Evolutionary conservation across 768 basidiomycete species (phyloP), one percentile per base, ranked within the genome.

Genomic region (Boletus insuetus): DNA sequence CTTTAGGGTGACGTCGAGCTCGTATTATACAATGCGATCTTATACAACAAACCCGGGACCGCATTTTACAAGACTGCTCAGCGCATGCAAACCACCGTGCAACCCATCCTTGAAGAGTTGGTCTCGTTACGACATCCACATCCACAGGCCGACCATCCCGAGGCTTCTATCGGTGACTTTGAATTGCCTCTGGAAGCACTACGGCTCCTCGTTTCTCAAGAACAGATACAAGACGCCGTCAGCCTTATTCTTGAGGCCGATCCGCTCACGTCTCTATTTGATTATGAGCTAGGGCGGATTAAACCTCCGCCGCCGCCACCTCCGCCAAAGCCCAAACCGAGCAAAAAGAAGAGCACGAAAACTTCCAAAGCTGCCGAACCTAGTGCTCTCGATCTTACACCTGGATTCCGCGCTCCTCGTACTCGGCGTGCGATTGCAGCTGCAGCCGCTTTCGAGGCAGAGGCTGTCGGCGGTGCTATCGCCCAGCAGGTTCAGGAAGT

Each of bases 31-130:
- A 99, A 98, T 62, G 95, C 95, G 2, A 80, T 91, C 42, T 69
- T 82, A 8, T 99, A 98, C 71, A 98, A 99, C 69, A 82, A 84
- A 58, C 73, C 82, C 0, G 87, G 84, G n/a, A 85, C 88, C 0
- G 59, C 78, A 0, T 85, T 85, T 66, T 82, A 91, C 73, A 87
- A 83, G 63, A 73, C 80, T 6, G 94, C 96, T 0, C 69, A 77
- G 16, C 75, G 82, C 39, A 83, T 97, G 56, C 80, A 82, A 64
- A 72, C 67, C 3, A 67, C 65, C 37, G 65, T 75, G 35, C 66
- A 67, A 20, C 73, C 76, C 1, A 67, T 82, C 46, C 65, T 73
- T 29, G 57, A 63, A 39, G 70, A 71, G 10, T 48, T 73, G 44
- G 32, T 44, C 9, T 49, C 67, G 2, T 53, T 66, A 5, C 49